Conservation (phyloP, 257 asterid genomes). For the Solanum verrucosum region DNA sequence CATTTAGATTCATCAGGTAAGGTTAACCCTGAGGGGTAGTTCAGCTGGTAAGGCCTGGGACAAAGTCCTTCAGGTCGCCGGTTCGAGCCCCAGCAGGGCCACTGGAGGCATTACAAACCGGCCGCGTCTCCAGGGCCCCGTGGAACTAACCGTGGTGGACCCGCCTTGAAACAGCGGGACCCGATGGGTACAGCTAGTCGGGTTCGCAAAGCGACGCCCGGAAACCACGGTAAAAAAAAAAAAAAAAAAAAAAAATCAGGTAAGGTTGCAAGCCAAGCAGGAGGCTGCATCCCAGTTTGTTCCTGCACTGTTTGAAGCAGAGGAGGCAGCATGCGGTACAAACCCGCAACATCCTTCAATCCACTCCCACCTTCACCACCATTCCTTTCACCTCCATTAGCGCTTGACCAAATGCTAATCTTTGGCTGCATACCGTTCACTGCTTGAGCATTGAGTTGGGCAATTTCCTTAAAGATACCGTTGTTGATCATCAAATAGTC, state of each 20-base stretch:
- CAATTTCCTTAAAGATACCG: background rate
- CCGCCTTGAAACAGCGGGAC: too few relatives aligned
- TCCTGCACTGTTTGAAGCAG: slow-evolving; percentile 1
- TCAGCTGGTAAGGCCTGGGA: too few relatives aligned
- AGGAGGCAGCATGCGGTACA: slow-evolving; percentile 6
- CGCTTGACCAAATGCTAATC: background rate
- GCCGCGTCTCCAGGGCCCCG: too few relatives aligned
- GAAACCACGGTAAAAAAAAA: too few relatives aligned
- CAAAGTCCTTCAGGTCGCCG: too few relatives aligned
- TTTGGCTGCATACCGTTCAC: slow-evolving; percentile 1
- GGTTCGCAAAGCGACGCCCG: too few relatives aligned
- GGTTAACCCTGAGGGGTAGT: too few relatives aligned
- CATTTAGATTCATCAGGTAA: background rate
- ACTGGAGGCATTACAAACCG: too few relatives aligned
- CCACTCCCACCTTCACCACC: background rate
- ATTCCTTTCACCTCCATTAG: background rate
- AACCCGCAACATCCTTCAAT: slow-evolving; percentile 1
- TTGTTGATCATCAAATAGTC: slow-evolving; percentile 7
- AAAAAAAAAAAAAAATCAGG: too few relatives aligned
- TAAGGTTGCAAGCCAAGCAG: slow-evolving; percentile 7
- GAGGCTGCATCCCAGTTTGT: slow-evolving; percentile 12
- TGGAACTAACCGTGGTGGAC: too few relatives aligned
- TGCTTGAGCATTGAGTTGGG: slow-evolving; percentile 2
- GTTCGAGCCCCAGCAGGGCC: too few relatives aligned
- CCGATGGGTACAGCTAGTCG: too few relatives aligned